Base-by-base conservation (phyloP, 768 basidiomycete species). In the Mycena galericulata region DNA sequence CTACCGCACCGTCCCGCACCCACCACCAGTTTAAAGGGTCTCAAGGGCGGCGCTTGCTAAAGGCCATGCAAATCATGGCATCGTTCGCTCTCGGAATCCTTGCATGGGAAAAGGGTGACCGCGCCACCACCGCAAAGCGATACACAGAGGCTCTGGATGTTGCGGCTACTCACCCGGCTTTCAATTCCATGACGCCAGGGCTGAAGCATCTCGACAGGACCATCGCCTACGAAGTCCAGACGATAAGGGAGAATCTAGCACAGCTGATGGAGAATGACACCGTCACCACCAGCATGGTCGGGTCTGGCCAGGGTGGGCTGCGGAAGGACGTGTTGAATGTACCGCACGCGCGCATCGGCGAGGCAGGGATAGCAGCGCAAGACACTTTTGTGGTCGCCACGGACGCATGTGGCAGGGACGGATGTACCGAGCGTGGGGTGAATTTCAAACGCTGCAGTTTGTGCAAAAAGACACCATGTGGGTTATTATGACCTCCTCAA, bases 81-180 rank as follows among this genome's bases (percentile, higher is more conserved):
- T 70, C 67, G 10, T 54, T 79, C 27, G 76, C 78, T 26, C 68
- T 80, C 18, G 79, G 76, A 4, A 54, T 80, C 43, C 46, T 79
- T 14, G 79, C 79, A 10, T 80, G 79, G 79, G 75, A 76, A 46
- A 71, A 74, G 26, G 68, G 71, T 17, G 79, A 80, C 55, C 76
- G 79, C 7, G 66, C 77, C 14, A 79, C 78, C 2, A 74, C 79
- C 43, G 74, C 79, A 15, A 80, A 79, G 65, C 74, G 78, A 10
- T 80, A 80, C 56, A 71, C 72, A 15, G 78, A 78, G 58, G 79
- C 73, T 3, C 60, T 80, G 9, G 77, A 78, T 36, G 59, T 80
- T 18, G 79, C 76, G 17, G 72, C 69, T 10, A 75, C 76, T 0
- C 72, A 78, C 41, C 57, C 74, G 6, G 60, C 72, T 3, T 77